A percentile compares a stretch with the other conserved stretches of the same genome.
Evolutionary conservation across 1,139 yeast species (phyloP).

Genomic region (Scheffersomyces segobiensis): DNA sequence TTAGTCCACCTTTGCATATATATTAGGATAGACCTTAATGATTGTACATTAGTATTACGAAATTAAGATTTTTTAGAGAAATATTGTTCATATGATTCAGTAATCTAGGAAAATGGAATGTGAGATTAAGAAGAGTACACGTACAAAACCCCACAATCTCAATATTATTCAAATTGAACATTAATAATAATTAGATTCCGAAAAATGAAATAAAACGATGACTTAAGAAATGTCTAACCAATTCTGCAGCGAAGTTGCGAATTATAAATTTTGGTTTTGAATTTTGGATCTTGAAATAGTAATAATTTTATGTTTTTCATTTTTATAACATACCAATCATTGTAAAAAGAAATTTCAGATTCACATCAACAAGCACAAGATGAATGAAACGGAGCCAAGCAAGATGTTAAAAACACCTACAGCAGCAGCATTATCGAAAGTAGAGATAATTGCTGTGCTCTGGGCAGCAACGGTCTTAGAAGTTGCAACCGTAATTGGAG

Average conservation of each 20-base stretch:
- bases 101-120: background rate
- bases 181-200: background rate
- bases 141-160: background rate
- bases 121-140: no score
- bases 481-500: slow-evolving; percentile 5
- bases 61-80: background rate
- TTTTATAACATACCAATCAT: background rate
- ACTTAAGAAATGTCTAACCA: background rate
- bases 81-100: background rate
- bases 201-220: background rate
- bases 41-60: background rate
- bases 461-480: slow-evolving; percentile 2
- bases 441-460: background rate
- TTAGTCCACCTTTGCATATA: slow-evolving; percentile 9
- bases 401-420: background rate
- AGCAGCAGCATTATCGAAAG: background rate
- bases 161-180: background rate
- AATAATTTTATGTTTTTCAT: no score
- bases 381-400: background rate
- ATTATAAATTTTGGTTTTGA: background rate
- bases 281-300: background rate
- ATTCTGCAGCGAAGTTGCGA: background rate
- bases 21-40: background rate
- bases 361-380: background rate
- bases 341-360: no score